Percentiles rank a stretch among this genome's conserved stretches.
phyloP scores from a whole-genome alignment of 495 filamentous ascomycete genomes.

The Lentithecium fluviatile region DNA sequence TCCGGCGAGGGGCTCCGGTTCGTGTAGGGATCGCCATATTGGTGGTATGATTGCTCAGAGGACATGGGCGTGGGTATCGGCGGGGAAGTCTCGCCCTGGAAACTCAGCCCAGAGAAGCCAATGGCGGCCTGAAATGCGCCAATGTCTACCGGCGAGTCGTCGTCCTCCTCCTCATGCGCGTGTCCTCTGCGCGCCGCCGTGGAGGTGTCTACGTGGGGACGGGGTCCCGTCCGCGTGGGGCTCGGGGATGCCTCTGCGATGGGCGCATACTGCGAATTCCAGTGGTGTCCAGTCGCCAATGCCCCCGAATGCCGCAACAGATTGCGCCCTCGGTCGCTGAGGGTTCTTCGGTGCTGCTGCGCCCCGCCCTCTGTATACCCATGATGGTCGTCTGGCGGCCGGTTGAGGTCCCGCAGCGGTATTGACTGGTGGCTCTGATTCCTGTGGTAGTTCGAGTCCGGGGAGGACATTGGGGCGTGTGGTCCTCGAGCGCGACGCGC shows the following conservation, averaged over 20 bases:
- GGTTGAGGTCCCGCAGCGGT: slow-evolving; percentile 77
- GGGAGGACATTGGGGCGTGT: slow-evolving; percentile 57
- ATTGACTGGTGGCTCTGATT: slow-evolving; percentile 65
- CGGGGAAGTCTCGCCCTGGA: slow-evolving; percentile 44
- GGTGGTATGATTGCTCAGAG: slow-evolving; percentile 35
- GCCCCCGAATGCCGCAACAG: slow-evolving; percentile 35
- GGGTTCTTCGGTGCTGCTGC: slow-evolving; percentile 41
- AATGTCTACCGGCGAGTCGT: slow-evolving; percentile 48
- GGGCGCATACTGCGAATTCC: slow-evolving; percentile 49
- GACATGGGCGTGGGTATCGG: slow-evolving; percentile 31
- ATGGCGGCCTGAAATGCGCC: slow-evolving; percentile 60
- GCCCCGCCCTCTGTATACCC: slow-evolving; percentile 35
- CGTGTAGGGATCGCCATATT: slow-evolving; percentile 42
- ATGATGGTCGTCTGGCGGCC: slow-evolving; percentile 52
- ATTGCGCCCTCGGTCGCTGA: slow-evolving; percentile 43
- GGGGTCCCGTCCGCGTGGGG: slow-evolving; percentile 34
- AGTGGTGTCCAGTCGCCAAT: slow-evolving; percentile 31
- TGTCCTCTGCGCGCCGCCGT: slow-evolving; percentile 32
- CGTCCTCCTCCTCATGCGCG: slow-evolving; percentile 45
- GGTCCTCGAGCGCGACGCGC: slow-evolving; percentile 18
- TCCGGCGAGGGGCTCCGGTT: slow-evolving; percentile 54
- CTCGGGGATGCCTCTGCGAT: slow-evolving; percentile 56
- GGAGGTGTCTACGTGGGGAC: slow-evolving; percentile 25
- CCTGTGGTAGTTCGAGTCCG: slow-evolving; percentile 52
- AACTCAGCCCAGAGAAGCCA: slow-evolving; percentile 59